Base-by-base conservation (phyloP, 140 eudicot genomes). In the Oenanthe javanica region DNA sequence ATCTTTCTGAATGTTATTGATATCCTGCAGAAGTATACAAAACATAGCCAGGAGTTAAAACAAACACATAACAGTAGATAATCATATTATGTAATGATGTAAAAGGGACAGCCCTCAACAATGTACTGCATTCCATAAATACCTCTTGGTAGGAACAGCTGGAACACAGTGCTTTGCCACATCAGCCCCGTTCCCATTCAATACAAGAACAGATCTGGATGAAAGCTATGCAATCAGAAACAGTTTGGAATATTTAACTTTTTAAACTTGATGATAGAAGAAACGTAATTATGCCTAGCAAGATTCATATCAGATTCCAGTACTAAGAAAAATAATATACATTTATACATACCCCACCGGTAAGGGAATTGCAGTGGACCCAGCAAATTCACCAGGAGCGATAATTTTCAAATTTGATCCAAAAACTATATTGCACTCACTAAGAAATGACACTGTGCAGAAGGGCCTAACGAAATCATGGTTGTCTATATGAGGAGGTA, bases 381-480 rank as follows among this genome's bases (percentile, higher is more conserved):
- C 99, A 80, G 83, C 79, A 84, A 95, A 95, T 77, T 88, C 96
- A 45, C 97, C 97, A 21, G 98, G 86, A 6, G 92, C 97, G 70
- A 78, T 90, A 19, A 90, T 75, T 77, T 92, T 93, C 84, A 95
- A 77, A 80, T 84, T 90, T 61, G 93, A 83, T 59, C 99, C 99
- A 66, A 95, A 95, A 15, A 91, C 16, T 54, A 95, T 95, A 50
- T 91, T 72, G 84, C 99, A 95, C 84, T 93, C 96, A 31, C 98
- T 93, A 48, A 95, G 88, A 83, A 95, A 95, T 7, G 99, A 95
- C 15, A 95, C 96, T 0, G 99, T 95, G 82, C 98, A 95, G 82
- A 95, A 95, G 47, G 99, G 99, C n/a, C 99, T 88, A n/a, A 91
- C 75, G 79, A 95, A 95, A 81, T 95, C 99, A 72, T 93, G 99